These are phyloP conservation scores for Geotrichum ghanense DNA, from an alignment of 805 yeast genomes.

Conservation along the genomic window DNA sequence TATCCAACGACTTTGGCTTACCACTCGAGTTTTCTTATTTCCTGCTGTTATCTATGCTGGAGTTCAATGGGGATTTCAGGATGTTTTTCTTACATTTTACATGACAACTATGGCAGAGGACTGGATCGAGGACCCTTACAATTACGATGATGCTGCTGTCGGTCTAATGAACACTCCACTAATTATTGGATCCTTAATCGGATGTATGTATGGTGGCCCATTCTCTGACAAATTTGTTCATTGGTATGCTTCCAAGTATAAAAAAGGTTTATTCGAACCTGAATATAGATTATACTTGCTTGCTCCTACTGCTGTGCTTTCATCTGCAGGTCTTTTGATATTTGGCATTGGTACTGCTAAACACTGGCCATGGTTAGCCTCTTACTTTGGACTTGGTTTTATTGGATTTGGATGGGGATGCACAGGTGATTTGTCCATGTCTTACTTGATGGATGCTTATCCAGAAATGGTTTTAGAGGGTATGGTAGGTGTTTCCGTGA, in stretches of 20 bases:
- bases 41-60: conserved; percentile 55
- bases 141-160: conserved; percentile 52
- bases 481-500: conserved; percentile 45
- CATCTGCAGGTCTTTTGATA: conserved; percentile 43
- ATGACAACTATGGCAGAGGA: conserved; percentile 60
- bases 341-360: conserved; percentile 55
- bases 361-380: conserved; percentile 42
- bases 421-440: conserved; percentile 45
- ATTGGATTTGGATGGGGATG: conserved; percentile 47
- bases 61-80: conserved; percentile 69
- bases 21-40: conserved; percentile 26
- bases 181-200: conserved; percentile 41
- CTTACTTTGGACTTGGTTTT: conserved; percentile 44
- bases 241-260: conserved; percentile 35
- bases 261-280: conserved; percentile 41
- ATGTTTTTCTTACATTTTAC: conserved; percentile 64
- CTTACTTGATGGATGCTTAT: conserved; percentile 46
- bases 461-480: conserved; percentile 42
- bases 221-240: conserved; percentile 46
- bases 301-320: conserved; percentile 36
- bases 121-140: conserved; percentile 56
- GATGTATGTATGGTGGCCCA: conserved; percentile 37
- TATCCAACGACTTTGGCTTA: conserved; percentile 37
- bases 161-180: conserved; percentile 69
- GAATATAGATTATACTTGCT: conserved; percentile 47